Conservation (phyloP, 2,329 filamentous ascomycete species). For the Aspergillus hiratsukae region DNA sequence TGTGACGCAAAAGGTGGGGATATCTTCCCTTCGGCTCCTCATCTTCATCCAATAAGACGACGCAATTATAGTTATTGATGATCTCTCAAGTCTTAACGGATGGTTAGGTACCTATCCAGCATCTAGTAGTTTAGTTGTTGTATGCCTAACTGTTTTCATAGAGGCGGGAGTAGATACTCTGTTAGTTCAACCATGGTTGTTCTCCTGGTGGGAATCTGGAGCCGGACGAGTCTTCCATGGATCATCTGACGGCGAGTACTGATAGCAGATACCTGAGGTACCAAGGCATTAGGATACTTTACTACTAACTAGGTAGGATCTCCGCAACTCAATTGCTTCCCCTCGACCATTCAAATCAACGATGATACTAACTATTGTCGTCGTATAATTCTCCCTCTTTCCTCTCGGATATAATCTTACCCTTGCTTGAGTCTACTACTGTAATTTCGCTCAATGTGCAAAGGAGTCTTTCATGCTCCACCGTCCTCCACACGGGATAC, state of each 20-base stretch:
- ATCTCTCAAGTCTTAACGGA: neutral
- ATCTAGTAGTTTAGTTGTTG: too few species aligned
- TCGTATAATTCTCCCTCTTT: neutral
- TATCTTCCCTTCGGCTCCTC: neutral
- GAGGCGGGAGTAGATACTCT: too few species aligned
- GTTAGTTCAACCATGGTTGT: constrained; percentile 3
- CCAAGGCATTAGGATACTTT: too few species aligned
- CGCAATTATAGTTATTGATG: neutral
- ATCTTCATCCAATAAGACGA: neutral
- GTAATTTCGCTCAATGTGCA: neutral
- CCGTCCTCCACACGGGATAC: neutral
- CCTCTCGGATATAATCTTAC: too few species aligned
- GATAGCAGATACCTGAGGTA: neutral
- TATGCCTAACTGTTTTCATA: neutral
- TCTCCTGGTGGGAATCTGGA: neutral
- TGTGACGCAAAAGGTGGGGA: neutral
- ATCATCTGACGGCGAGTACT: neutral
- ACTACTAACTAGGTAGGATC: neutral
- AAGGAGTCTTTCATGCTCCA: neutral
- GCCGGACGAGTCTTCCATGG: neutral
- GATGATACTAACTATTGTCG: neutral
- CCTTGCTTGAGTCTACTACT: neutral
- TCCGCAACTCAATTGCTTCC: neutral
- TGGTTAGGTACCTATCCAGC: neutral
- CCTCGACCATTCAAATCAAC: neutral